Evolutionary conservation across 2,329 filamentous ascomycete species (phyloP), one percentile per base, ranked within the genome.

Genomic region (Sclerotinia minor): DNA sequence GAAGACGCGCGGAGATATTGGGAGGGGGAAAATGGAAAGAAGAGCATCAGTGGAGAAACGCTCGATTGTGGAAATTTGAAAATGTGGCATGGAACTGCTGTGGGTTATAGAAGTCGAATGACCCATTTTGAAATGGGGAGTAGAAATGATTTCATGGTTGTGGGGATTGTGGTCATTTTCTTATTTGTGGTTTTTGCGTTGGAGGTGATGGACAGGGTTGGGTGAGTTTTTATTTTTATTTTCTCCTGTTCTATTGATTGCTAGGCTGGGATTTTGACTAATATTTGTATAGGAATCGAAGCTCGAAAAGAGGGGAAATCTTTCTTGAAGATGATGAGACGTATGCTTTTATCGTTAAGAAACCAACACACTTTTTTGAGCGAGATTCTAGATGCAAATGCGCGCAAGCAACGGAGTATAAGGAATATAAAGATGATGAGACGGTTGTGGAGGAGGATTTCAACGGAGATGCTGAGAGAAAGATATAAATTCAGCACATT

Each of bases 131-230:
- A 41, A 15, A 64, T n/a, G 59, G 41, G 29, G 17, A 49, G 47
- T 24, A 66, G 72, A 24, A 70, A 73, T 45, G 75, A 76, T 69
- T 63, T 75, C n/a, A 58, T 76, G 50, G 73, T 75, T 9, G 74
- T 76, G 8, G 73, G 72, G 0, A 73, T 76, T 35, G 75, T 76
- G 32, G 35, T 76, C 1, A 32, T 75, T 2, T 76, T 76, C 52
- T 52, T 76, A 35, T 52, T 68, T 3, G 70, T 72, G 7, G 74
- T 67, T 21, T 61, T 32, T 52, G 45, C 29, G 1, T 41, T 76
- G 1, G 67, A 75, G 7, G 64, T 70, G 29, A 47, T 74, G 44
- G 75, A 76, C 50, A 69, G 41, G n/a, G 35, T 47, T 64, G 58
- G 50, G 65, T 67, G n/a, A 38, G 65, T 57, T 64, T n/a, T n/a